phyloP scores from a whole-genome alignment of 2,329 filamentous ascomycete species.

The Juglanconis sp. region DNA sequence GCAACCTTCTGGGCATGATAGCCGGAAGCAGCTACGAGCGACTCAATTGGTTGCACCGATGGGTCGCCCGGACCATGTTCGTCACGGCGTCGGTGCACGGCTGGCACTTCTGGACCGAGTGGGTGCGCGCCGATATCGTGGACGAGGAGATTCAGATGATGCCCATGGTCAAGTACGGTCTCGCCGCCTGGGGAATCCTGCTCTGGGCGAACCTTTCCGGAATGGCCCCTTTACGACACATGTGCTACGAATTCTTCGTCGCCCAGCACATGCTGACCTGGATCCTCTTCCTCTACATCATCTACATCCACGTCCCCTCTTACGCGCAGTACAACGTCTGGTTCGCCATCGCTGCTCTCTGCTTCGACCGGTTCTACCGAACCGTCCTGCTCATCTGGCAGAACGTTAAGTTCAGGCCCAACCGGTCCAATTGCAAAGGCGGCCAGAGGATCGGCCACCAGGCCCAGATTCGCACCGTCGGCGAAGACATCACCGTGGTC shows the following conservation, averaged over 20 bases:
- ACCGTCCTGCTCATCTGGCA: slow-evolving; percentile 46
- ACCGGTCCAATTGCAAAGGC: slow-evolving; percentile 42
- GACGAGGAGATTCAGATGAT: slow-evolving; percentile 57
- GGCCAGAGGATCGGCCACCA: slow-evolving; percentile 50
- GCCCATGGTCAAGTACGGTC: slow-evolving; percentile 63
- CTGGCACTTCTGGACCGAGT: slow-evolving; percentile 65
- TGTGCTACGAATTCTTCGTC: slow-evolving; percentile 68
- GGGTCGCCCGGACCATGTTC: slow-evolving; percentile 67
- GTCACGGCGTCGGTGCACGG: slow-evolving; percentile 67
- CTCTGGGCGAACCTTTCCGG: slow-evolving; percentile 64
- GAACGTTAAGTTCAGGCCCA: slow-evolving; percentile 45
- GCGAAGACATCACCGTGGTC: slow-evolving; percentile 51
- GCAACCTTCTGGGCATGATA: slow-evolving; percentile 57
- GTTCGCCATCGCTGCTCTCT: slow-evolving; percentile 61
- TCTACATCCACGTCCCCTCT: slow-evolving; percentile 61
- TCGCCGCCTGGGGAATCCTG: slow-evolving; percentile 64
- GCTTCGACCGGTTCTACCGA: slow-evolving; percentile 59
- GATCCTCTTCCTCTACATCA: slow-evolving; percentile 58
- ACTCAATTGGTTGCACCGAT: slow-evolving; percentile 71
- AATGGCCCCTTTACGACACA: slow-evolving; percentile 60
- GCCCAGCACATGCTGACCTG: slow-evolving; percentile 64
- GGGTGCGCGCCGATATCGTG: slow-evolving; percentile 58
- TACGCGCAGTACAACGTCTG: slow-evolving; percentile 61
- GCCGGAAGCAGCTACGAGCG: slow-evolving; percentile 65
- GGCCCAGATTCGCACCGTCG: slow-evolving; percentile 45